phyloP scores from a whole-genome alignment of 2,329 filamentous ascomycete genomes.

The Colletotrichum noveboracense region DNA sequence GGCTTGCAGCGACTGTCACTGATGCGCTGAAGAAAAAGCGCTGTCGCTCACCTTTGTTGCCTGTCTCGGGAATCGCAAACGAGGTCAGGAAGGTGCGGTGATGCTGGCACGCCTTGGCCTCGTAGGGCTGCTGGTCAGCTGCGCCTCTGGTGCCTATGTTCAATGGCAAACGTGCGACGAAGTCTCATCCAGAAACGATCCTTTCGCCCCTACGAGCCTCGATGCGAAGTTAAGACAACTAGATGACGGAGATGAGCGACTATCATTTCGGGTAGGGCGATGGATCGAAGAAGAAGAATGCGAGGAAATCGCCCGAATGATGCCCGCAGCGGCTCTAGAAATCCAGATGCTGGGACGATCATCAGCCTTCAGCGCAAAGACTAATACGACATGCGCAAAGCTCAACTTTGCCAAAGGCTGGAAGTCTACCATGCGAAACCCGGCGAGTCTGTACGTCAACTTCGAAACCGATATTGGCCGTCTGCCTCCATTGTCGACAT shows the following conservation, averaged over 20 bases:
- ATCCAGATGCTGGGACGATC: constrained; percentile 9
- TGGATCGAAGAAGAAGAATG: constrained; percentile 14
- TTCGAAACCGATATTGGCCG: constrained; percentile 2
- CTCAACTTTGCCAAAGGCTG: not conserved
- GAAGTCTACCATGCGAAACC: not conserved
- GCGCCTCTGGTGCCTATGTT: constrained; percentile 21
- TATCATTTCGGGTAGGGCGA: not conserved
- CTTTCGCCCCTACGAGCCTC: not conserved
- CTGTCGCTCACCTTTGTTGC: not conserved
- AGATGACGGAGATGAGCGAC: not conserved
- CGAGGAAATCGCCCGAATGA: not conserved
- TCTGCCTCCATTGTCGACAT: constrained; percentile 20
- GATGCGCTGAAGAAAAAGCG: not conserved
- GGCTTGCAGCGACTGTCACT: not conserved
- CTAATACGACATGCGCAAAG: not conserved
- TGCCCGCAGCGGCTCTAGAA: not conserved
- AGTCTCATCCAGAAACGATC: not conserved
- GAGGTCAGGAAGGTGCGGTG: not conserved
- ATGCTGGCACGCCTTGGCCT: not conserved
- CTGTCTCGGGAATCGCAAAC: not conserved
- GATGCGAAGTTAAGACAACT: not conserved
- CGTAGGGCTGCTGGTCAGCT: constrained; percentile 1
- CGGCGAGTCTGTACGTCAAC: not conserved
- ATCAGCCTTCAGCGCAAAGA: not conserved
- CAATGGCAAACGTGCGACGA: constrained; percentile 23